These are phyloP conservation scores for Hymenoscyphus repandus DNA, from an alignment of 2,329 filamentous ascomycete species.

Conservation along the genomic window DNA sequence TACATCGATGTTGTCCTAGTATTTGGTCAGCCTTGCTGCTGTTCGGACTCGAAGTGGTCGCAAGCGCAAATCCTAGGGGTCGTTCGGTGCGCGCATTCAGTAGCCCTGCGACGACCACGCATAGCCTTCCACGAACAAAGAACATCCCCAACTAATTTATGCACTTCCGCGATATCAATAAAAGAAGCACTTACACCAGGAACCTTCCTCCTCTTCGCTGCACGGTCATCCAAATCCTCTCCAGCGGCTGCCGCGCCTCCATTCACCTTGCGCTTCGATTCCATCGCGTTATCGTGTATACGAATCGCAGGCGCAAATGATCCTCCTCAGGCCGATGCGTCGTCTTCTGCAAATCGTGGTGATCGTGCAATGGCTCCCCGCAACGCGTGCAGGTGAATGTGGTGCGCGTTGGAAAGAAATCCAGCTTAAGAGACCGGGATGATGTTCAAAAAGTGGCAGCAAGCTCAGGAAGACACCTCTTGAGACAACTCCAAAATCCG, in stretches of 20 bases:
- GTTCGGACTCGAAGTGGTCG: conserved; percentile 9
- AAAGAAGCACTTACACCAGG: conserved; percentile 43
- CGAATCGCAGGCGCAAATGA: conserved; percentile 4
- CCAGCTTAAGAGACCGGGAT: conserved; percentile 6
- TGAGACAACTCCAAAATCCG: not conserved
- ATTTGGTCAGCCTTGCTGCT: conserved; percentile 27
- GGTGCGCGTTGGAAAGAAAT: conserved; percentile 13
- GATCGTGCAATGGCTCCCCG: conserved; percentile 16
- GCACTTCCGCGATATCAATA: conserved; percentile 5
- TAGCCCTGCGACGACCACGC: conserved; percentile 22
- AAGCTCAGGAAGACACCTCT: too few species aligned
- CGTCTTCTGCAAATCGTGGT: conserved; percentile 5
- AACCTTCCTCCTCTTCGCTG: conserved; percentile 53
- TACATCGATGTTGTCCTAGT: conserved; percentile 23
- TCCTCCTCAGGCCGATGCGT: conserved; percentile 9
- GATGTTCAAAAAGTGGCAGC: conserved; percentile 5
- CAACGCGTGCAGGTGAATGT: conserved; percentile 13
- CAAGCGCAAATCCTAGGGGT: conserved; percentile 10
- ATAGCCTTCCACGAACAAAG: conserved; percentile 14
- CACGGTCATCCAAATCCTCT: conserved; percentile 46
- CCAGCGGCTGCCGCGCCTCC: conserved; percentile 35
- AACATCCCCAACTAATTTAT: conserved; percentile 3
- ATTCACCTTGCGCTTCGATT: conserved; percentile 50
- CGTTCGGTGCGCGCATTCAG: conserved; percentile 19
- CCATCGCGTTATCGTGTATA: conserved; percentile 24